Evolutionary conservation across 2,329 filamentous ascomycete species (phyloP), one percentile per base, ranked within the genome.

Genomic region (Neopestalotiopsis sp.): DNA sequence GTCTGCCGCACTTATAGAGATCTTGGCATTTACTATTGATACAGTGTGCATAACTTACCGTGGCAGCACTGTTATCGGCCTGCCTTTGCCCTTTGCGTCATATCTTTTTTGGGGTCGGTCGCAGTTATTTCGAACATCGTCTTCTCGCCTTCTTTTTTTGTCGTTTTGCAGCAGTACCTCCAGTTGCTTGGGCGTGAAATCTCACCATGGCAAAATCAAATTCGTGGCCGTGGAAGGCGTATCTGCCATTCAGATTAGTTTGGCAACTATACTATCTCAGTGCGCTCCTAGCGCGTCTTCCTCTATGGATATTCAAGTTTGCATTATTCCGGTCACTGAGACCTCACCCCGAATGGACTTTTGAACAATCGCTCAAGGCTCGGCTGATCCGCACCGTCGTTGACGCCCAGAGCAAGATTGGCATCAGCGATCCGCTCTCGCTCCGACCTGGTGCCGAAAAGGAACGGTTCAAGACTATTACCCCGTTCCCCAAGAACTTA

Each of bases 121-220:
- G 17, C 20, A 9, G 9, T 3, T 53, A 17, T 17, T 53, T 53
- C 3, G 6, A n/a, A n/a, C 9, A 7, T 17, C 45, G 7, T n/a
- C 17, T 53, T 10, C 7, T 53, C 7, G 1, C n/a, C 45, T n/a
- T 14, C 45, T 17, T 24, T 53, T 53, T 53, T 14, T n/a, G 45
- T 53, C 14, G 17, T 34, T 61, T 17, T 38, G 3, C 14, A 38
- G 24, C 1, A 28, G 3, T 28, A 38, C 34, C 34, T 38, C 34
- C 10, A 38, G 34, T 38, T 38, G n/a, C 45, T 20, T n/a, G n/a
- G n/a, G 14, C n/a, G 45, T 53, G 6, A 66, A 57, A 24, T 20
- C 34, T 73, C 81, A 80, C 79, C 63, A 67, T 74, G 66, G 13
- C 12, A 13, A 49, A 13, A 12, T 68, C 61, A 69, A 20, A 69